A percentile compares a stretch with the other conserved stretches of the same genome.
These are phyloP conservation scores for Echinochloa phyllopogon DNA, from an alignment of 176 grass and related monocot genomes.

Conservation along the genomic window DNA sequence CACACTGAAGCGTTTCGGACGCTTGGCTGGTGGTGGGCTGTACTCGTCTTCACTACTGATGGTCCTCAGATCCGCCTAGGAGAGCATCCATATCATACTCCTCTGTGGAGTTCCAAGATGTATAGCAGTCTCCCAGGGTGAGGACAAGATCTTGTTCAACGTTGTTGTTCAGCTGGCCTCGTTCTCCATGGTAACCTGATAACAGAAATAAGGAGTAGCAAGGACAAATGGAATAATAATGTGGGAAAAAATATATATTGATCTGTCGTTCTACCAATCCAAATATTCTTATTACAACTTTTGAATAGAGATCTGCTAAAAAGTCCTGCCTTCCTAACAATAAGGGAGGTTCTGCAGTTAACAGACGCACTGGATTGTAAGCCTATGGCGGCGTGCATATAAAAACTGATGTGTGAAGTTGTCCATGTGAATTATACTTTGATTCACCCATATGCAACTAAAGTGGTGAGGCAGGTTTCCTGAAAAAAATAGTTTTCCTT, in stretches of 20 bases:
- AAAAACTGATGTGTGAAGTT: not conserved
- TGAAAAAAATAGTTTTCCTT: not conserved
- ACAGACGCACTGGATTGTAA: too few relatives aligned
- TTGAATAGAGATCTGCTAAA: too few relatives aligned
- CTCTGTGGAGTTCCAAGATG: not conserved
- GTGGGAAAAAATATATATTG: too few relatives aligned
- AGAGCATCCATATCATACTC: conserved; percentile 1
- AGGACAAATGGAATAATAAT: not conserved
- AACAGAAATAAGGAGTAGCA: not conserved
- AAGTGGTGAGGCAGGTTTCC: not conserved
- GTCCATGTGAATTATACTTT: not conserved
- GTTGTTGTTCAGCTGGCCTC: not conserved
- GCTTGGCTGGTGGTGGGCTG: not conserved
- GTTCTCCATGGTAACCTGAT: conserved; percentile 9
- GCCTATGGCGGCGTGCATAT: not conserved
- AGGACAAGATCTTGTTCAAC: not conserved
- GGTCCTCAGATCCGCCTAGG: not conserved
- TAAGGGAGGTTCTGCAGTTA: too few relatives aligned
- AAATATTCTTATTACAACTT: too few relatives aligned
- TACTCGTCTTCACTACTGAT: not conserved
- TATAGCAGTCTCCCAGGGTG: not conserved
- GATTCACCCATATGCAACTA: too few relatives aligned
- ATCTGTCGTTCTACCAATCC: too few relatives aligned
- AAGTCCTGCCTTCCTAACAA: too few relatives aligned
- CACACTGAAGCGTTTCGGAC: not conserved